Base-by-base conservation (phyloP, 305 asterid genomes). In the Plantago rigida region DNA sequence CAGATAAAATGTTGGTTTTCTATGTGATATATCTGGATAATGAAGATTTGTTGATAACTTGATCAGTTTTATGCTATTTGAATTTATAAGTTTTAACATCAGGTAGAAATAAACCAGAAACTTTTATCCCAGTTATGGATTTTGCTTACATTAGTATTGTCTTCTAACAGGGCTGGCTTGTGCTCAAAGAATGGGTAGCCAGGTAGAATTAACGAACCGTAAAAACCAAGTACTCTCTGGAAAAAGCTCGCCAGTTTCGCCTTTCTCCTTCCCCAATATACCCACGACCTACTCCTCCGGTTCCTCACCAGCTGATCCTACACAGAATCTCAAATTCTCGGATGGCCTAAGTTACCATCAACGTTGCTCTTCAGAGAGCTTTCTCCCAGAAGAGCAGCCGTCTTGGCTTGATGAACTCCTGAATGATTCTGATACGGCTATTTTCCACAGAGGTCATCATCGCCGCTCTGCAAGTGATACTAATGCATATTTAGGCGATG, bases 391-490 rank as follows among this genome's bases (percentile, higher is more conserved):
- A 62, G 89, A 84, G 64, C 86, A 84, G 53, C 93, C 87, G 9
- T 65, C 78, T 17, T 84, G 93, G 93, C 79, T 84, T 0, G 93
- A 84, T 29, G 93, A 84, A 26, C 93, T 84, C 51, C 55, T 84
- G 9, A 73, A 75, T 17, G 89, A 82, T 22, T 59, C 87, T 0
- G 81, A 74, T 17, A 34, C 73, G 13, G 42, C 10, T 26, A 14
- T 47, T 44, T 55, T 62, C 6, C 71, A 52, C 0, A 76, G 53
- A 73, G 77, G 82, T 44, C 85, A 82, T 61, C 85, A 82, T 61
- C 72, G 87, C 3, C 87, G 94, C 56, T 75, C 94, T 49, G 77
- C 85, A 3, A 85, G 89, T 14, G 87, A 82, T 60, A 75, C 87
- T 46, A 75, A 42, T 5, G 77, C 87, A 3, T 78, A 72, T 72